Evolutionary conservation across 1,284 basidiomycete genomes (phyloP).

Genomic region (Ganoderma resinaceum): DNA sequence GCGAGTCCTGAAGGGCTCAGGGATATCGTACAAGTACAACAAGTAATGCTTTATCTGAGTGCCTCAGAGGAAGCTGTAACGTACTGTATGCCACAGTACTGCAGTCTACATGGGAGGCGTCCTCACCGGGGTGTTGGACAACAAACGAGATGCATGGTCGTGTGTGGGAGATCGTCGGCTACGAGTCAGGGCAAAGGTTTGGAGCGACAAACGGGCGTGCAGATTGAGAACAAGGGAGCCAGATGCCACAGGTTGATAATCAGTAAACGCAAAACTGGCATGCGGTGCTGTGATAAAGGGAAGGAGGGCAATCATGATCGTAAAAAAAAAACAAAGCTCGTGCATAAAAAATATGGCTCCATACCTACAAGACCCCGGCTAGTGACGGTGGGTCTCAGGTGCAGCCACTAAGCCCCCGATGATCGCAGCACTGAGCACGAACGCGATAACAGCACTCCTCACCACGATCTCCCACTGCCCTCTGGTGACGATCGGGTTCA

Average conservation of each 20-base stretch:
- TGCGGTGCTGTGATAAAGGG: neutral
- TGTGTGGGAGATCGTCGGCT: neutral
- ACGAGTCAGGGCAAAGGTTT: neutral
- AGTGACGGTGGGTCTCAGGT: constrained; percentile 34
- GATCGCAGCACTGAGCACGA: constrained; percentile 40
- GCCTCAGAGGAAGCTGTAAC: neutral
- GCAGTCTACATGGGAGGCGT: neutral
- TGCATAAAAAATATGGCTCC: neutral
- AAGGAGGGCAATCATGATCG: neutral
- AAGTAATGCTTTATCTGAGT: neutral
- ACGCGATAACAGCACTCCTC: constrained; percentile 45
- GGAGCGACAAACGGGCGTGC: neutral
- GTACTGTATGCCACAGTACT: neutral
- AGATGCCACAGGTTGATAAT: too few species aligned
- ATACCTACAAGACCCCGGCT: neutral
- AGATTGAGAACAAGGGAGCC: neutral
- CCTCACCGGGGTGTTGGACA: neutral
- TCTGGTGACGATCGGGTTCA: constrained; percentile 72
- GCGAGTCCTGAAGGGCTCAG: neutral
- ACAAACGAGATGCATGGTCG: neutral
- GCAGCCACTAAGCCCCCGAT: constrained; percentile 41
- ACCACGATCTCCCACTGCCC: constrained; percentile 80
- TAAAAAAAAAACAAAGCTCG: neutral
- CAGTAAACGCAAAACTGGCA: neutral
- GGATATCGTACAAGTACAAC: neutral